Base-by-base conservation (phyloP, 1,284 basidiomycete species). In the Veloporphyrellus conicus region DNA sequence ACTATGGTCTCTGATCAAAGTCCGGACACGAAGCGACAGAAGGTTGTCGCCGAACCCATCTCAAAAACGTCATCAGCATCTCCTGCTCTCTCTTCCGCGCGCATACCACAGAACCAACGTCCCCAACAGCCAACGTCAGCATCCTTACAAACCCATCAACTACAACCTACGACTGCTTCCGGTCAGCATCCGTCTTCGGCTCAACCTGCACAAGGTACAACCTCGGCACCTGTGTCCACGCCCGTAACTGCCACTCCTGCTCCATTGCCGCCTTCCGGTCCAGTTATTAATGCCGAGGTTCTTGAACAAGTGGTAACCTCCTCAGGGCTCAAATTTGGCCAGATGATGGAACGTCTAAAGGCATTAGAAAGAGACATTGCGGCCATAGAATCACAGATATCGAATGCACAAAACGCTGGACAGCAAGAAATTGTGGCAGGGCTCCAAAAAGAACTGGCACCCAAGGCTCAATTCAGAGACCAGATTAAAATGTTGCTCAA, bases 21-120 rank as follows among this genome's bases (percentile, higher is more conserved):
- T 22, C 58, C 65, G 25, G 63, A 65, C 19, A 14, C 60, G 15
- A 65, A 65, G 43, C 65, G 63, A 40, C 66, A 54, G 10, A 68
- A 61, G 27, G 36, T 65, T 15, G n/a, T 28, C 1, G 33, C 48
- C 6, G 61, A 66, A 28, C n/a, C 60, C 18, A 16, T 46, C 29
- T 44, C 56, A n/a, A 66, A 60, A 37, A 29, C 49, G 6, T 38
- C 50, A 4, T 51, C 62, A 11, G 54, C 43, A 23, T 66, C 65
- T 1, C 63, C 65, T 22, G 59, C 57, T 19, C 49, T 53, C 22
- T n/a, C 60, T n/a, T 28, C 62, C 6, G 55, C 57, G 20, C 52
- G 51, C 1, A 55, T 43, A 29, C 47, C 47, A 23, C 59, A 41
- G 22, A 58, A 44, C 16, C 58, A 51, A 46, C 55, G 59, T 35